Evolutionary conservation across 1,284 basidiomycete genomes (phyloP).

Genomic region (Sanghuangporus baumii): DNA sequence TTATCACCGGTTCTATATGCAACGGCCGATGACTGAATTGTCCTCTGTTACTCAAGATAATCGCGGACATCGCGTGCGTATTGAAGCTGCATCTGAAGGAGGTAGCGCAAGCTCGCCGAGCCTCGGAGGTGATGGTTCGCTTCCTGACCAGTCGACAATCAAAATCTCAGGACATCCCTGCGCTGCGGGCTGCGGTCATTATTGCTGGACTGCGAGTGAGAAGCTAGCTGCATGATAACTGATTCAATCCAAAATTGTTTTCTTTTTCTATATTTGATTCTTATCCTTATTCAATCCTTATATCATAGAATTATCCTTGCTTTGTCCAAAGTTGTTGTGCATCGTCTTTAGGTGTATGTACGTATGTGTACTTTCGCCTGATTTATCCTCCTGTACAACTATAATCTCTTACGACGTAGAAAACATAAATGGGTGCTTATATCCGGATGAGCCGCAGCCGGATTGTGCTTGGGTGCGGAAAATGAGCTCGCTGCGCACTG

Average conservation of each 20-base stretch:
- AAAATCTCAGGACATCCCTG: slow-evolving; percentile 44
- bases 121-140: background rate
- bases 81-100: background rate
- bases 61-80: slow-evolving; percentile 4
- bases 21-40: slow-evolving; percentile 45
- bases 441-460: background rate
- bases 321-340: background rate
- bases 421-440: background rate
- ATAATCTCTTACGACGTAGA: background rate
- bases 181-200: slow-evolving; percentile 63
- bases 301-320: background rate
- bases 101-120: background rate
- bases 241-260: background rate
- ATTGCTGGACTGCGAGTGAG: slow-evolving; percentile 42
- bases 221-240: background rate
- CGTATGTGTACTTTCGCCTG: background rate
- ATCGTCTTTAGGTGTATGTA: background rate
- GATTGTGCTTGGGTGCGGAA: background rate
- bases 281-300: slow-evolving; percentile 1
- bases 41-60: background rate
- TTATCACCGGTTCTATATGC: slow-evolving; percentile 57
- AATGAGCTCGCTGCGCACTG: background rate
- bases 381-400: background rate
- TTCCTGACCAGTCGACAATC: slow-evolving; percentile 2
- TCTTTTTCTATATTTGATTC: background rate